phyloP scores from a whole-genome alignment of 2,329 filamentous ascomycete genomes.

The Fonsecaea pedrosoi region DNA sequence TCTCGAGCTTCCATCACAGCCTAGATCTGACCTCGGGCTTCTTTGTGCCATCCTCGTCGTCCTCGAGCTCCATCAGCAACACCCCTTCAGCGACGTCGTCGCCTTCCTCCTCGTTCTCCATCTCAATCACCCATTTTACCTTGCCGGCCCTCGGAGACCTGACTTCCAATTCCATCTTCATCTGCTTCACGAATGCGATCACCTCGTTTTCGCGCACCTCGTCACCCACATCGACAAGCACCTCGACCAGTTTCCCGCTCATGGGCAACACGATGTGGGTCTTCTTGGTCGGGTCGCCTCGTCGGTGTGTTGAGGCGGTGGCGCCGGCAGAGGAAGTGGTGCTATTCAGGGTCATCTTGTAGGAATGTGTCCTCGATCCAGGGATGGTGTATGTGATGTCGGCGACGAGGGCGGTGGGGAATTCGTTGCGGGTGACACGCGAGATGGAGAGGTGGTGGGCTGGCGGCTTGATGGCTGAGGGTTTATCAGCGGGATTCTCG shows the following conservation, averaged over 20 bases:
- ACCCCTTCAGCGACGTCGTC: constrained; percentile 64
- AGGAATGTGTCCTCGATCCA: constrained; percentile 46
- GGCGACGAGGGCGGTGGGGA: constrained; percentile 62
- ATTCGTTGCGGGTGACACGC: constrained; percentile 65
- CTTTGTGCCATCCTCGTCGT: not conserved
- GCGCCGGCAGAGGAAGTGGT: constrained; percentile 52
- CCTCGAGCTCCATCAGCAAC: constrained; percentile 55
- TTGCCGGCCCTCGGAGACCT: constrained; percentile 56
- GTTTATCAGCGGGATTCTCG: constrained; percentile 43
- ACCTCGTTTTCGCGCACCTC: constrained; percentile 58
- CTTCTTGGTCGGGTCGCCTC: constrained; percentile 58
- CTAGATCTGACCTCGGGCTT: constrained; percentile 18
- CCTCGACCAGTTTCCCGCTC: constrained; percentile 65
- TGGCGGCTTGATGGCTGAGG: constrained; percentile 34
- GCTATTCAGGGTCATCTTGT: constrained; percentile 54
- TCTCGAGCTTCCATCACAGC: constrained; percentile 2
- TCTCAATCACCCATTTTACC: constrained; percentile 55
- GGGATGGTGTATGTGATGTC: constrained; percentile 59
- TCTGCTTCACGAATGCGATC: constrained; percentile 67
- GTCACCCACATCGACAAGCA: constrained; percentile 62
- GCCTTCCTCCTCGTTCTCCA: constrained; percentile 42
- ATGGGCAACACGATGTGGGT: constrained; percentile 64
- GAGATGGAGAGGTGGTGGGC: constrained; percentile 61
- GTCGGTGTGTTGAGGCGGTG: constrained; percentile 52
- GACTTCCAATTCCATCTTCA: constrained; percentile 74